Evolutionary conservation across 495 filamentous ascomycete genomes (phyloP).

Genomic region (Lasiosphaeria ovina): DNA sequence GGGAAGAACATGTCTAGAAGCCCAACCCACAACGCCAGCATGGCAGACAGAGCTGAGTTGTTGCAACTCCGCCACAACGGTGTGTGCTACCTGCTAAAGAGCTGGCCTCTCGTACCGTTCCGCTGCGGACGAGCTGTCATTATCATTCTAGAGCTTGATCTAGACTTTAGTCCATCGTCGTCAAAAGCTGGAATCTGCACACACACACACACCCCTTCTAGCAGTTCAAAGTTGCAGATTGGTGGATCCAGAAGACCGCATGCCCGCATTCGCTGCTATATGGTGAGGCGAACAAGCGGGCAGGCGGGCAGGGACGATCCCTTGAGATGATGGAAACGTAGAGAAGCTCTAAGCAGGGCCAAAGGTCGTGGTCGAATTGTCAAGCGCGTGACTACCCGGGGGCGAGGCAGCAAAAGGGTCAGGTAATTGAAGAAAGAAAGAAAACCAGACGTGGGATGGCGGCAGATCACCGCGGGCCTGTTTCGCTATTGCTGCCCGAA

Average conservation of each 20-base stretch:
- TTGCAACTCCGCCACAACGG: slow-evolving; percentile 17
- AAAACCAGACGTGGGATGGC: slow-evolving; percentile 27
- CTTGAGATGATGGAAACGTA: slow-evolving; percentile 7
- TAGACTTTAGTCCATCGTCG: not conserved
- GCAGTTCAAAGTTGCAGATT: not conserved
- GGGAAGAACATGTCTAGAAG: slow-evolving; percentile 5
- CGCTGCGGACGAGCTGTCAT: not conserved
- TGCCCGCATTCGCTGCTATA: slow-evolving; percentile 14
- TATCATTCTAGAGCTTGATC: not conserved
- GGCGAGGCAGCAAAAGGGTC: slow-evolving; percentile 17
- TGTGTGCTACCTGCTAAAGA: slow-evolving; percentile 12
- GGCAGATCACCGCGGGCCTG: slow-evolving; percentile 36
- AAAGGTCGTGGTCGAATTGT: slow-evolving; percentile 9
- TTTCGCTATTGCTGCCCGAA: slow-evolving; percentile 50
- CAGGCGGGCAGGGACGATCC: slow-evolving; percentile 16
- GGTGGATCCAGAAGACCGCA: slow-evolving; percentile 15
- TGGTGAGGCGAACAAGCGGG: slow-evolving; percentile 13
- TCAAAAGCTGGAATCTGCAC: slow-evolving; percentile 1
- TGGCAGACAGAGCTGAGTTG: slow-evolving; percentile 11
- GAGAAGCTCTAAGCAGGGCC: slow-evolving; percentile 14
- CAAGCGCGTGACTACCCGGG: slow-evolving; percentile 19
- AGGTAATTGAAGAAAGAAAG: slow-evolving; percentile 22
- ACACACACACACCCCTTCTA: not conserved
- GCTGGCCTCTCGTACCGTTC: too few species aligned
- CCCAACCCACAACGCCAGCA: slow-evolving; percentile 4